Conservation (phyloP, 192 early-diverging fungal species). For the Pilobolus umbonatus region DNA sequence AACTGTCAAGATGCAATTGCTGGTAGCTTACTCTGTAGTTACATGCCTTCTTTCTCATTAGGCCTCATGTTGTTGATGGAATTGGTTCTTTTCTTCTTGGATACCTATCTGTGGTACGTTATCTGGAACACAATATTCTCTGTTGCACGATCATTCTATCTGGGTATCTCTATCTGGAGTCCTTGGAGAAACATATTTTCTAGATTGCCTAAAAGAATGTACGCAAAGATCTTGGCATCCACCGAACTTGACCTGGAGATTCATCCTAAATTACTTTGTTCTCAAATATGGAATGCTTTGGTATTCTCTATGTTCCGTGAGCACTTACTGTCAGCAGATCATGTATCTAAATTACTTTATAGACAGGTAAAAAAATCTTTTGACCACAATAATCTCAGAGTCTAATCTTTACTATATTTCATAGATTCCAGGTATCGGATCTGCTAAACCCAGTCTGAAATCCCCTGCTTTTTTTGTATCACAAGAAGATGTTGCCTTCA, state of each 20-base stretch:
- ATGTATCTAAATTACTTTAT: constrained; percentile 72
- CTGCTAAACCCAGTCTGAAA: constrained; percentile 64
- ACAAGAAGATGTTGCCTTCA: constrained; percentile 59
- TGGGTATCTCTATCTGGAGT: constrained; percentile 78
- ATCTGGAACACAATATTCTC: constrained; percentile 84
- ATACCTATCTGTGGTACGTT: constrained; percentile 88
- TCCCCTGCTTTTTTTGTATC: constrained; percentile 67
- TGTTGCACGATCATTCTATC: constrained; percentile 64
- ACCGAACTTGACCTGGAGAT: constrained; percentile 62
- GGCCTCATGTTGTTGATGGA: constrained; percentile 70
- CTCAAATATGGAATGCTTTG: constrained; percentile 83
- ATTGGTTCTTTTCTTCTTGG: constrained; percentile 75
- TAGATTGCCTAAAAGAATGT: constrained; percentile 74
- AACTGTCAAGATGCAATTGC: constrained; percentile 59
- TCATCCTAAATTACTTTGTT: constrained; percentile 77
- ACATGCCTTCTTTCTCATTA: constrained; percentile 65
- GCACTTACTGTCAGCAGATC: constrained; percentile 68
- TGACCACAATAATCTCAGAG: background rate
- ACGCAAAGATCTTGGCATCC: constrained; percentile 66
- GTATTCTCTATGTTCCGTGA: constrained; percentile 81
- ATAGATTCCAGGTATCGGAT: constrained; percentile 28
- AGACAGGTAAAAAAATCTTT: constrained; percentile 52
- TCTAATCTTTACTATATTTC: background rate
- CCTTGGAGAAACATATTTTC: constrained; percentile 80
- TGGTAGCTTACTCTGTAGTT: constrained; percentile 51